Conservation (phyloP, 192 early-diverging fungal genomes). For the Backusella luteola region DNA sequence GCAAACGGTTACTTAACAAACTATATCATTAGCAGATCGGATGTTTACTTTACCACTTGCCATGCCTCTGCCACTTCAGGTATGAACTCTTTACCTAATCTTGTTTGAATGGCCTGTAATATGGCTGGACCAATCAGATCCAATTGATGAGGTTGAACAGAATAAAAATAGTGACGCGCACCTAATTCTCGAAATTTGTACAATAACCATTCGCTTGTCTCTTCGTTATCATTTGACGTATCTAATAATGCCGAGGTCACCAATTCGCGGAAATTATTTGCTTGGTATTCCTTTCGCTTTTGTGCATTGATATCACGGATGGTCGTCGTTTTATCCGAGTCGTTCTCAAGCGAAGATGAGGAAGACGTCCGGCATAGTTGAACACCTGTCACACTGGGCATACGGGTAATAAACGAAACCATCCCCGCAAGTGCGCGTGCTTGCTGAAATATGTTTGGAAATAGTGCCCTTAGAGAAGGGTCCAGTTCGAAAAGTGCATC, state of each 20-base stretch:
- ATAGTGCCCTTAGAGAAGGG: constrained; percentile 8
- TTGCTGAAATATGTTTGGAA: constrained; percentile 23
- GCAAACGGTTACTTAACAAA: background rate
- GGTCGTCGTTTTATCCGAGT: background rate
- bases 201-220: constrained; percentile 2
- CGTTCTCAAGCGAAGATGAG: background rate
- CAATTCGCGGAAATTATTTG: background rate
- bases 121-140: constrained; percentile 18
- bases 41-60: background rate
- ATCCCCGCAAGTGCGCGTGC: constrained; percentile 22
- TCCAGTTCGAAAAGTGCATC: constrained; percentile 19
- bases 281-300: background rate
- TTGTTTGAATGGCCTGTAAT: background rate
- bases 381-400: background rate
- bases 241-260: background rate
- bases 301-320: constrained; percentile 12
- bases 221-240: background rate
- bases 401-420: constrained; percentile 13
- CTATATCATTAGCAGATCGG: background rate
- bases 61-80: constrained; percentile 25
- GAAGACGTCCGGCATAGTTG: background rate
- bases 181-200: constrained; percentile 14
- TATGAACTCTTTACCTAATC: constrained; percentile 14
- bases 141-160: constrained; percentile 16
- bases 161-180: constrained; percentile 1